phyloP scores from a whole-genome alignment of 768 basidiomycete genomes.

The Flagelloscypha sp. region DNA sequence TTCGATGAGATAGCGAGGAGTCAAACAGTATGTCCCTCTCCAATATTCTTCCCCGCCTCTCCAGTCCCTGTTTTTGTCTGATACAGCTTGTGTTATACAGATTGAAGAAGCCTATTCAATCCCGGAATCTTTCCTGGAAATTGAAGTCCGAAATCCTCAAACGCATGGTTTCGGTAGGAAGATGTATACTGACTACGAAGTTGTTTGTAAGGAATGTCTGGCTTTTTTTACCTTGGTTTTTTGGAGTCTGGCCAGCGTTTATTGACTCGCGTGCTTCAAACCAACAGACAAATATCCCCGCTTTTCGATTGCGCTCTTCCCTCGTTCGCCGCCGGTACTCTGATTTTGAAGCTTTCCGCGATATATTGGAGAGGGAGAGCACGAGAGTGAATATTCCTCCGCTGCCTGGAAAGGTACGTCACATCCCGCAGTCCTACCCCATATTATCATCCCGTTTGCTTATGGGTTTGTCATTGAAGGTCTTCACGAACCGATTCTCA shows the following conservation, averaged over 20 bases:
- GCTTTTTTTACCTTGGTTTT: slow-evolving; percentile 1
- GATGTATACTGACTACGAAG: slow-evolving; percentile 99
- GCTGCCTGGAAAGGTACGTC: background rate
- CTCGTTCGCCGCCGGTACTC: slow-evolving; percentile 83
- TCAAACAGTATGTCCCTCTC: slow-evolving; percentile 48
- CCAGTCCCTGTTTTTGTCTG: slow-evolving; percentile 3
- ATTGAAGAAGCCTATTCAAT: slow-evolving; percentile 99
- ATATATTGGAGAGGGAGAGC: slow-evolving; percentile 94
- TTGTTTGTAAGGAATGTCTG: slow-evolving; percentile 81
- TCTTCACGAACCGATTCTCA: slow-evolving; percentile 96
- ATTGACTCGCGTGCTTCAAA: background rate
- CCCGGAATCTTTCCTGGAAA: slow-evolving; percentile 94
- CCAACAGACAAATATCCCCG: slow-evolving; percentile 91
- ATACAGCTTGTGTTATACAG: slow-evolving; percentile 32
- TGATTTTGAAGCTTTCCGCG: slow-evolving; percentile 89
- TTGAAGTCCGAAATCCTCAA: slow-evolving; percentile 94
- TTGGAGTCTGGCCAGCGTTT: slow-evolving; percentile 2
- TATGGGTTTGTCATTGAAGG: slow-evolving; percentile 97
- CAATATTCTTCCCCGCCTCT: slow-evolving; percentile 15
- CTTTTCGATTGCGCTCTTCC: slow-evolving; percentile 94
- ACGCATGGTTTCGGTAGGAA: slow-evolving; percentile 98
- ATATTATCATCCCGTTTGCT: no score
- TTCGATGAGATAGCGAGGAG: slow-evolving; percentile 51
- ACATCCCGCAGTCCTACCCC: slow-evolving; percentile 89
- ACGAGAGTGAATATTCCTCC: slow-evolving; percentile 96